Evolutionary conservation across 352 stramenopile genomes (phyloP), one percentile per base, ranked within the genome.

Genomic region (Globisporangium rhizosaccharum): DNA sequence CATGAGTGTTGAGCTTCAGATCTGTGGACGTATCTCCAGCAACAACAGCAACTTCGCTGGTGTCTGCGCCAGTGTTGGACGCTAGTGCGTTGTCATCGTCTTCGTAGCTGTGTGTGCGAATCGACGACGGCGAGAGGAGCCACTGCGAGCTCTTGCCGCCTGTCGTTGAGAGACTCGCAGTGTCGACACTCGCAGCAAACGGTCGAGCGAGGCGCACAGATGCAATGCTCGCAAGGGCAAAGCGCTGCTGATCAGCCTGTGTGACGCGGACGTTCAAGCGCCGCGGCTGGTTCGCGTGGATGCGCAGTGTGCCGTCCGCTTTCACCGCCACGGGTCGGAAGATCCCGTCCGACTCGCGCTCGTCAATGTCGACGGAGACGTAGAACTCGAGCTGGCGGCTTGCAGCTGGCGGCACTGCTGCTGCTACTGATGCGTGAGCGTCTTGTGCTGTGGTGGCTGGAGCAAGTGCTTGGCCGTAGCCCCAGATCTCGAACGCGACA

Each of bases 351-450:
- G 59, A 60, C 20, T 83, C 78, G 18, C 80, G 73, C 51, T 94
- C 82, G 56, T 90, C 80, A 9, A 91, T 67, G 62, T 94, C 84
- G 0, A 90, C 72, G 1, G 82, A 94, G 12, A 87, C 70, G 53
- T 89, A 94, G 20, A 91, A 56, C 30, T 80, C 75, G 36, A 82
- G 37, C n/a, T 63, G 72, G 28, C 59, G 62, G n/a, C 39, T 48
- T 17, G n/a, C 39, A 26, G 33, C 11, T 1, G 56, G 25, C 66
- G 69, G 1, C 49, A 54, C 25, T 14, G 51, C 17, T n/a, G 37
- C 30, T 8, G 2, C 41, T 51, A 0, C 30, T 36, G 9, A 36
- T 39, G 12, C 18, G 44, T 49, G 17, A n/a, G n/a, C 17, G 10
- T 15, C 6, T 20, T 11, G 3, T 30, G 20, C 17, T 3, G 7